These are phyloP conservation scores for Schizonepeta tenuifolia DNA, from an alignment of 257 asterid species.

Conservation along the genomic window DNA sequence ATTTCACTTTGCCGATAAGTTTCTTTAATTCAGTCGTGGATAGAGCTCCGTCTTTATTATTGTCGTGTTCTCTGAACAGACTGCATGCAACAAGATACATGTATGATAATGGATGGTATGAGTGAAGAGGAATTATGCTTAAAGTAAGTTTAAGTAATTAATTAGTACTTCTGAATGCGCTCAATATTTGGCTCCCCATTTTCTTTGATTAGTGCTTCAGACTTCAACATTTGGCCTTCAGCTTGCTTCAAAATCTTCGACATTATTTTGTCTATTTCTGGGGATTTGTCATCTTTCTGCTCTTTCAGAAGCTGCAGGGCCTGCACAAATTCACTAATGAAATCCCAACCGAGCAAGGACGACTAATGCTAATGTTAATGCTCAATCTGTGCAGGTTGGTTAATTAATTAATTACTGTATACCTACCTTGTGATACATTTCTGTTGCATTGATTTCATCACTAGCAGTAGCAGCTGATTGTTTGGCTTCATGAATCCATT, in stretches of 20 bases:
- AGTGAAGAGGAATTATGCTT: too few species aligned
- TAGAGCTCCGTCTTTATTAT: conserved; percentile 34
- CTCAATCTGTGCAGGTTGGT: too few species aligned
- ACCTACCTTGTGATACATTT: conserved; percentile 46
- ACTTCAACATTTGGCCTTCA: conserved; percentile 42
- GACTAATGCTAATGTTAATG: too few species aligned
- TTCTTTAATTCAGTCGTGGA: conserved; percentile 46
- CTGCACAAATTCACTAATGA: conserved; percentile 23
- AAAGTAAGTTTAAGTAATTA: background rate
- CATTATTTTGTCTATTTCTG: conserved; percentile 43
- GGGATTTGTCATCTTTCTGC: conserved; percentile 40
- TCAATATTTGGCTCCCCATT: conserved; percentile 59
- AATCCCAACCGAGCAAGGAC: too few species aligned
- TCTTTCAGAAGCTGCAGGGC: conserved; percentile 39
- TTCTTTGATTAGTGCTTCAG: conserved; percentile 43
- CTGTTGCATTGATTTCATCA: conserved; percentile 23
- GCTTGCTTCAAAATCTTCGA: conserved; percentile 55
- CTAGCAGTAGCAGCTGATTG: conserved; percentile 13
- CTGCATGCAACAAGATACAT: conserved; percentile 27
- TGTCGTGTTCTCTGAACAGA: conserved; percentile 47
- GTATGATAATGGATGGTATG: too few species aligned
- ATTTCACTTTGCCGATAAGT: conserved; percentile 42
- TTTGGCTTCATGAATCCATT: conserved; percentile 49
- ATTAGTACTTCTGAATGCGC: conserved; percentile 45
- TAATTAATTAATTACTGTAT: too few species aligned